Evolutionary conservation across 108 stramenopile genomes (phyloP), one percentile per base, ranked within the genome.

Genomic region (Aurantiochytrium sp.): DNA sequence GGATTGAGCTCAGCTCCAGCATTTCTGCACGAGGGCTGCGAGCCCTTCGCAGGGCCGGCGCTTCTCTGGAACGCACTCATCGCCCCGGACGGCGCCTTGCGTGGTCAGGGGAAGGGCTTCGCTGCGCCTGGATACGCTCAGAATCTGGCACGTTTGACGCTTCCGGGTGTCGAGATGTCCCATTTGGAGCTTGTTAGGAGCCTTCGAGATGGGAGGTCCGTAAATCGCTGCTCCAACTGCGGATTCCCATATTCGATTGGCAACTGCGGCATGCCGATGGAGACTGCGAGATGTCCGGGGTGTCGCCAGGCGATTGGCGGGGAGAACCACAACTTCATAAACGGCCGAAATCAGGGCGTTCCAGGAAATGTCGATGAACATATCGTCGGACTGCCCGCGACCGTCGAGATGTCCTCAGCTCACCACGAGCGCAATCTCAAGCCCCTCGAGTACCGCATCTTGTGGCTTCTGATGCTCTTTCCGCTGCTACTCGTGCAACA

Each of bases 391-490:
- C 73, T 81, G 8, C 73, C 73, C 4, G 73, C 50, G 73, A 81
- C 24, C 0, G 39, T 39, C 19, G 73, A 81, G 45, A 81, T 6
- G 1, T 81, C 73, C 39, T 0, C 45, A 81, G 73, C 3, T 24
- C 32, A 48, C 45, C 50, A 12, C 6, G 73, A 81, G 45, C 19
- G 73, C 39, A 81, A 48, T 48, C 73, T 81, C 73, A 24, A 81
- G 27, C 73, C 73, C 21, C 73, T 81, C 10, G 73, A 81, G 24
- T 81, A 81, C 73, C 73, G 73, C n/a, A 48, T 81, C 24, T 81
- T 81, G 73, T 81, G 73, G 73, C 73, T 81, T 1, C 32, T 81
- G 73, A 81, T 81, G 73, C 24, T 81, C 10, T 81, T 81, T 4
- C 73, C 73, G 73, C 73, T 81, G 19, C 24, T 81, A 12, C 6